phyloP scores from a whole-genome alignment of 2,329 filamentous ascomycete species.

The Sporothrix sp. region DNA sequence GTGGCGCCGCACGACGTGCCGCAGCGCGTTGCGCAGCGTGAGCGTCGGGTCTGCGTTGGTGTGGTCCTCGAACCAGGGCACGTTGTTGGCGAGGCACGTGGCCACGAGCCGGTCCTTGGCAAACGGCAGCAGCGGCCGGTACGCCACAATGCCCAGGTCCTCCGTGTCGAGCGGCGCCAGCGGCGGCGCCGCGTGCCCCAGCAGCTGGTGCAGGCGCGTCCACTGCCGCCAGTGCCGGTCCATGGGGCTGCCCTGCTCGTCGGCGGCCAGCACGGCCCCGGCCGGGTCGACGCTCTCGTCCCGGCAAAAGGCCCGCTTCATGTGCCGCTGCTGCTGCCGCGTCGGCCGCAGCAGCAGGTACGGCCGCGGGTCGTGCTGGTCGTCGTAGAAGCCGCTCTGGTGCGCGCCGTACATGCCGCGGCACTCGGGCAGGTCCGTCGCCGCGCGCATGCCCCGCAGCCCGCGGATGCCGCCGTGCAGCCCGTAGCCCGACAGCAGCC shows the following conservation, averaged over 20 bases:
- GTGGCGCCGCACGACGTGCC: conserved; percentile 49
- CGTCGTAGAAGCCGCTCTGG: conserved; percentile 50
- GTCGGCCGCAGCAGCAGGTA: conserved; percentile 29
- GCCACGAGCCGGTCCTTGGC: conserved; percentile 63
- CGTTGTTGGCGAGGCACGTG: conserved; percentile 57
- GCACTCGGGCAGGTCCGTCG: conserved; percentile 73
- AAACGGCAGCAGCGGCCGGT: conserved; percentile 61
- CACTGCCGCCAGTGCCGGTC: conserved; percentile 5
- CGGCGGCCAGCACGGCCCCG: conserved; percentile 9
- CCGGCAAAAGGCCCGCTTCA: conserved; percentile 22
- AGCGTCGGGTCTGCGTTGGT: conserved; percentile 72
- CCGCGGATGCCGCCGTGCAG: conserved; percentile 59
- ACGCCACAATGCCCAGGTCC: conserved; percentile 54
- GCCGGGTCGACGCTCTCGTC: too few species aligned
- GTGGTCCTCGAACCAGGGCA: conserved; percentile 73
- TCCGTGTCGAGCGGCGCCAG: conserved; percentile 34
- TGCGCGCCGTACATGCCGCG: conserved; percentile 62
- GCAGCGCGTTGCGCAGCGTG: conserved; percentile 72
- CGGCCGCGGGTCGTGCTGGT: conserved; percentile 30
- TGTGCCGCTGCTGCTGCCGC: conserved; percentile 16
- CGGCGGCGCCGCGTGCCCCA: conserved; percentile 7
- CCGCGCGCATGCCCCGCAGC: conserved; percentile 56
- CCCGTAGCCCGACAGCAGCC: conserved; percentile 57
- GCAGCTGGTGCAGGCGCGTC: neutral
- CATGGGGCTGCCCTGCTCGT: neutral